Evolutionary conservation across 208 protist genomes (phyloP).

Genomic region (Acanthamoeba rhysodes): DNA sequence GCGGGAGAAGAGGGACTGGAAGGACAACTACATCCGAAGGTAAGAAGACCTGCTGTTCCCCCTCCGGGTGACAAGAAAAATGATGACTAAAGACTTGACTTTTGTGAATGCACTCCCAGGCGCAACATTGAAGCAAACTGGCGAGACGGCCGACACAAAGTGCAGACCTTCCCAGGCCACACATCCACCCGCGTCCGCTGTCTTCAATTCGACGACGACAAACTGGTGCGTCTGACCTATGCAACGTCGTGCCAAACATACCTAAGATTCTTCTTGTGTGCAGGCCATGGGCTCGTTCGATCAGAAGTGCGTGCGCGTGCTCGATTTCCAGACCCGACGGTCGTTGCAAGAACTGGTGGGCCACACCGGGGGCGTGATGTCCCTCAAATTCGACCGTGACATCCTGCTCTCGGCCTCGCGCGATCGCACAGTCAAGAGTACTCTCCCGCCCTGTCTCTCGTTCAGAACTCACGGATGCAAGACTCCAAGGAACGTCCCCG

Average conservation of each 20-base stretch:
- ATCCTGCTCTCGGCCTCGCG: slow-evolving; percentile 46
- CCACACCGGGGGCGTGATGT: slow-evolving; percentile 51
- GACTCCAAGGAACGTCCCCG: not conserved
- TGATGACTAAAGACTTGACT: too few relatives aligned
- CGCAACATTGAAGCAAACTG: slow-evolving; percentile 46
- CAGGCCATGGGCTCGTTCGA: slow-evolving; percentile 61
- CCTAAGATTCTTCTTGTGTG: too few relatives aligned
- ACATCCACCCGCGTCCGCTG: slow-evolving; percentile 29
- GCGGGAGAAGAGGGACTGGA: slow-evolving; percentile 17
- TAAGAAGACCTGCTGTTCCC: not conserved
- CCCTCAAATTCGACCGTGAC: slow-evolving; percentile 30
- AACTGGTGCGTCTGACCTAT: not conserved
- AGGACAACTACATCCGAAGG: slow-evolving; percentile 38
- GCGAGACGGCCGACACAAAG: slow-evolving; percentile 17
- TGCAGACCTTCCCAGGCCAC: slow-evolving; percentile 31
- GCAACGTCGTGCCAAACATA: too few relatives aligned
- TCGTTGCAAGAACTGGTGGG: slow-evolving; percentile 32
- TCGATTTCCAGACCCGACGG: slow-evolving; percentile 21
- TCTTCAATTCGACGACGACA: slow-evolving; percentile 61
- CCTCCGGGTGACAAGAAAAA: too few relatives aligned
- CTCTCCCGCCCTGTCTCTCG: not conserved
- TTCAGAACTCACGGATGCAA: not conserved
- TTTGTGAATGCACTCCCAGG: not conserved
- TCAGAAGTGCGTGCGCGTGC: slow-evolving; percentile 24
- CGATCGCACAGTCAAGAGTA: slow-evolving; percentile 50